A percentile compares a stretch with the other conserved stretches of the same genome.
Evolutionary conservation across 2,329 filamentous ascomycete species (phyloP).

Genomic region (Lecanoromycetidae sp.): DNA sequence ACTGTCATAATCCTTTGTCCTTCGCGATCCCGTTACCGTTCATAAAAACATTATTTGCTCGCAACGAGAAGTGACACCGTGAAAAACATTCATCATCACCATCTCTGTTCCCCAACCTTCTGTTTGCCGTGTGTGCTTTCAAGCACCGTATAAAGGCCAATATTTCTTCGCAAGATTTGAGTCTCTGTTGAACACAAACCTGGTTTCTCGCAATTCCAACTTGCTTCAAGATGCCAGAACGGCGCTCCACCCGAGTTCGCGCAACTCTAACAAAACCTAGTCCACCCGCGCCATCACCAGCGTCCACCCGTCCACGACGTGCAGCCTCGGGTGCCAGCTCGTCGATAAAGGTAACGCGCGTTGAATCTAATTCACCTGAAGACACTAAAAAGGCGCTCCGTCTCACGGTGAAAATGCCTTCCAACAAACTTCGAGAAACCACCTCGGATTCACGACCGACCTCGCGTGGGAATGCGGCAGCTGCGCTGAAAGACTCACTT

Average conservation of each 20-base stretch:
- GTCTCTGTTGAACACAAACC: too few relatives aligned
- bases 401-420: slow-evolving; percentile 38
- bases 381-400: slow-evolving; percentile 32
- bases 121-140: too few relatives aligned
- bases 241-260: slow-evolving; percentile 31
- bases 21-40: too few relatives aligned
- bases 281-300: slow-evolving; percentile 14
- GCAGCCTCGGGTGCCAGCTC: slow-evolving; percentile 18
- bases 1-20: too few relatives aligned
- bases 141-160: too few relatives aligned
- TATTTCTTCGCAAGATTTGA: too few relatives aligned
- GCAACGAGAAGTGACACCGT: too few relatives aligned
- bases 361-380: slow-evolving; percentile 26
- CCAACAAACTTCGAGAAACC: slow-evolving; percentile 38
- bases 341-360: slow-evolving; percentile 29
- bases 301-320: slow-evolving; percentile 28
- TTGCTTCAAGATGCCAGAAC: slow-evolving; percentile 31
- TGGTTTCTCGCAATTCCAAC: too few relatives aligned
- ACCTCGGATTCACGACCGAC: slow-evolving; percentile 22
- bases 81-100: too few relatives aligned
- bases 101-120: too few relatives aligned
- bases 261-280: slow-evolving; percentile 18
- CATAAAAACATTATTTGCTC: too few relatives aligned
- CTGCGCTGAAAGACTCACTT: slow-evolving; percentile 29
- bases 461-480: slow-evolving; percentile 2